Base-by-base conservation (phyloP, 2,329 filamentous ascomycete species). In the Nigrospora sphaerica region DNA sequence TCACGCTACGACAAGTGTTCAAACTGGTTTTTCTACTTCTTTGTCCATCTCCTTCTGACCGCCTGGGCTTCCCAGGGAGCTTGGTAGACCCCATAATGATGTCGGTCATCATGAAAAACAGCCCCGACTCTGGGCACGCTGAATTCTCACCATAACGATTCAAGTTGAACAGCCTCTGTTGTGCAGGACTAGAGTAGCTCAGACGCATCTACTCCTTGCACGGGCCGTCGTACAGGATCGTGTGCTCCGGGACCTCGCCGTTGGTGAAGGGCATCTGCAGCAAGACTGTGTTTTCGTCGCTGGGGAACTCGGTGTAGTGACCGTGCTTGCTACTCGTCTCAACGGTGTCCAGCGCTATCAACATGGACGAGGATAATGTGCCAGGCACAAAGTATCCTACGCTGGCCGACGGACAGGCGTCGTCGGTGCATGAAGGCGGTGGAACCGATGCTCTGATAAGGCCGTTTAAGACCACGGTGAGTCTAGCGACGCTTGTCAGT, bases 221-320 rank as follows among this genome's bases (percentile, higher is more conserved):
- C 7, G 56, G 49, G 14, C 62, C 62, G 13, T 63, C 58, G 16
- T 63, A 43, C n/a, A 65, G 42, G 9, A 65, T 52, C 3, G 44
- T 53, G 43, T 64, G 55, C 23, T 56, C 50, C 6, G 61, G 62
- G 2, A 52, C 49, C 40, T 44, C 39, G 41, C 62, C 47, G 9
- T 48, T 50, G 32, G 32, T 52, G 46, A 62, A 65, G 12, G 59
- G 59, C 6, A 61, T 47, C 49, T 65, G 62, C 23, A 64, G 52
- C 34, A 64, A 46, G 12, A 64, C 51, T 6, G 62, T 64, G 23
- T 58, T 54, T 49, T 62, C 60, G 39, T 63, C 53, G 43, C 60
- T 58, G 17, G 62, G 62, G 41, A 65, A 65, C 49, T 65, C 62
- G 38, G 62, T 64, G 36, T 52, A 60, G 39, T 65, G 62, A 1